Conservation (phyloP, 352 stramenopile species). For the Globisporangium emineosum region DNA sequence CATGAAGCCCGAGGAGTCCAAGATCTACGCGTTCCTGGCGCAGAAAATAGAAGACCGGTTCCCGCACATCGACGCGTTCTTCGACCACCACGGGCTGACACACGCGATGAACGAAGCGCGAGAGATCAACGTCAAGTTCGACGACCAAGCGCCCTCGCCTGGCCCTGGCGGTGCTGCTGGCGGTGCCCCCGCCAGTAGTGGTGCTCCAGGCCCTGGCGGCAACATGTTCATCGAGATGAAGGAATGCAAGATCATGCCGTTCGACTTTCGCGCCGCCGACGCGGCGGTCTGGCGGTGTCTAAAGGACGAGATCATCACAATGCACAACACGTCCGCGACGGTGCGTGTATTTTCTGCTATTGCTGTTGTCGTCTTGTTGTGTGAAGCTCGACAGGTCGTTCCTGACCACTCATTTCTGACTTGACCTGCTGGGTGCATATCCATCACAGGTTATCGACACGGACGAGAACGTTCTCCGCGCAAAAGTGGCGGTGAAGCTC, state of each 20-base stretch:
- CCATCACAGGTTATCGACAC: constrained; percentile 17
- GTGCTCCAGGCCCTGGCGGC: constrained; percentile 2
- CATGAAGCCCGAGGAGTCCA: constrained; percentile 19
- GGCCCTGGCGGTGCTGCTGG: not conserved
- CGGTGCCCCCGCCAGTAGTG: not conserved
- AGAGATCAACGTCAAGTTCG: constrained; percentile 16
- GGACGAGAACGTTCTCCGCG: constrained; percentile 14
- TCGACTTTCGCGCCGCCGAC: constrained; percentile 33
- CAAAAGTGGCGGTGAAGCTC: constrained; percentile 18
- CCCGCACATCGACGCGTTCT: constrained; percentile 15
- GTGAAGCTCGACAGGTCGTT: not conserved
- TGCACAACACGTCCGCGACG: constrained; percentile 17
- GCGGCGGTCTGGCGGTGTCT: constrained; percentile 39
- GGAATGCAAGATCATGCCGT: constrained; percentile 50
- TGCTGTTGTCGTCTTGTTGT: not conserved
- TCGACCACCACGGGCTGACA: constrained; percentile 4
- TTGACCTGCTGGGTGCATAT: no score
- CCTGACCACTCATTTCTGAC: not conserved
- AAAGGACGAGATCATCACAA: constrained; percentile 17
- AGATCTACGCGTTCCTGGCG: constrained; percentile 19
- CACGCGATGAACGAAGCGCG: constrained; percentile 1
- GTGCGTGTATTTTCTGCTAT: constrained; percentile 8
- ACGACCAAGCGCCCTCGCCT: not conserved
- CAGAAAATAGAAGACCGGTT: constrained; percentile 19
- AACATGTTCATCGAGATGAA: constrained; percentile 38